Evolutionary conservation across 2,329 filamentous ascomycete genomes (phyloP).

Genomic region (Chaetomium sp.): DNA sequence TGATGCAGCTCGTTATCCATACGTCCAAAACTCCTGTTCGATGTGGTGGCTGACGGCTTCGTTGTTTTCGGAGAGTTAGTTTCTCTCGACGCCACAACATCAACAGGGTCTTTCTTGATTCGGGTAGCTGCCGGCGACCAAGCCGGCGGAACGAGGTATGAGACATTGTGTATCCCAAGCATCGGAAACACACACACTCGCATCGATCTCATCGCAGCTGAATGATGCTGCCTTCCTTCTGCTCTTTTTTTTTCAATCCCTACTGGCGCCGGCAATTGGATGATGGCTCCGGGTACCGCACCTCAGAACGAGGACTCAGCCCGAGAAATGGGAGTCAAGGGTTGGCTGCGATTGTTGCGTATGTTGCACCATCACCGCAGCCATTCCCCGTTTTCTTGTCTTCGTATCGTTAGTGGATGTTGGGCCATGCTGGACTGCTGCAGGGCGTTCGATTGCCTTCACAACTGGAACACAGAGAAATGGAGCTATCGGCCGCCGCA

Average conservation of each 20-base stretch:
- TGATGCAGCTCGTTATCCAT: neutral
- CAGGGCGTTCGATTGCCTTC: neutral
- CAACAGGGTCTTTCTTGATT: neutral
- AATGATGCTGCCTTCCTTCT: constrained; percentile 1
- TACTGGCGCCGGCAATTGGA: constrained; percentile 6
- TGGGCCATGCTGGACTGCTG: neutral
- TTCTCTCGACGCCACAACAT: neutral
- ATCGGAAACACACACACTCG: constrained; percentile 6
- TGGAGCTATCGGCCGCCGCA: neutral
- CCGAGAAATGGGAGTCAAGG: neutral
- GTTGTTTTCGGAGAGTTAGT: constrained; percentile 1
- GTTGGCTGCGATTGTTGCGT: neutral
- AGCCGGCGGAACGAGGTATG: constrained; percentile 1
- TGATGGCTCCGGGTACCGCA: neutral
- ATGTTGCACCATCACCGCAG: constrained; percentile 5
- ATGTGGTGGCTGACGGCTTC: neutral
- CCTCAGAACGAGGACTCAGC: neutral
- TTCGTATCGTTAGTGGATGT: neutral
- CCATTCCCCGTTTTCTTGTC: neutral
- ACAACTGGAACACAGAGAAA: constrained; percentile 2
- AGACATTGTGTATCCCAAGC: constrained; percentile 10
- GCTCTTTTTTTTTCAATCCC: constrained; percentile 1
- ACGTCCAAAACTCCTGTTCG: neutral
- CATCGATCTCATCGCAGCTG: constrained; percentile 6
- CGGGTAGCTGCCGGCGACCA: constrained; percentile 1